These are phyloP conservation scores for Tetrapisispora taiwanensis DNA, from an alignment of 805 yeast genomes.

Conservation along the genomic window DNA sequence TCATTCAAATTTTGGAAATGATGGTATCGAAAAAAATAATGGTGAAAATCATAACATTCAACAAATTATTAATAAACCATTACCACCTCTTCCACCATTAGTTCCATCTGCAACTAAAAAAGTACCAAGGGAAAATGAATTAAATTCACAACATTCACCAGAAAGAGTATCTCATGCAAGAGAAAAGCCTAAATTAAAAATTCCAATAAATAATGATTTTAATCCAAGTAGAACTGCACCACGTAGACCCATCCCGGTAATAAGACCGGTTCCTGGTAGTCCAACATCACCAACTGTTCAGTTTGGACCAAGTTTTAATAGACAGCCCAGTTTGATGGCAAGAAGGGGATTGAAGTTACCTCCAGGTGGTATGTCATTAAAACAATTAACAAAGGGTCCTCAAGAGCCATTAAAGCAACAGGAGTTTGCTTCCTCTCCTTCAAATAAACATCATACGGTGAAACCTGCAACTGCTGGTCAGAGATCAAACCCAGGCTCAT, in stretches of 20 bases:
- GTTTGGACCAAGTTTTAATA: not conserved
- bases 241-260: conserved; percentile 13
- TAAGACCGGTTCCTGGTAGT: conserved; percentile 14
- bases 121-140: not conserved
- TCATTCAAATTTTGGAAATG: not conserved
- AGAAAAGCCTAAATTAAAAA: not conserved
- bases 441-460: conserved; percentile 11
- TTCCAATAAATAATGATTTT: conserved; percentile 6
- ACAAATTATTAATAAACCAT: conserved; percentile 31
- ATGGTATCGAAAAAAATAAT: not conserved
- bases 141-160: too few species aligned
- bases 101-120: not conserved
- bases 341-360: conserved; percentile 73
- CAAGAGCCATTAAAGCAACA: conserved; percentile 12
- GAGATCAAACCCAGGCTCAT: conserved; percentile 25
- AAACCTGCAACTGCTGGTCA: conserved; percentile 12
- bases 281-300: conserved; percentile 24
- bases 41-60: conserved; percentile 12
- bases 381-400: conserved; percentile 12
- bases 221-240: conserved; percentile 25
- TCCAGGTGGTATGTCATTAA: conserved; percentile 28
- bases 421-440: conserved; percentile 24
- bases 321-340: conserved; percentile 67
- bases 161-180: not conserved
- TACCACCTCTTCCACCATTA: conserved; percentile 29